phyloP scores from a whole-genome alignment of 345 rosid species.

The Rubroshorea leprosula region DNA sequence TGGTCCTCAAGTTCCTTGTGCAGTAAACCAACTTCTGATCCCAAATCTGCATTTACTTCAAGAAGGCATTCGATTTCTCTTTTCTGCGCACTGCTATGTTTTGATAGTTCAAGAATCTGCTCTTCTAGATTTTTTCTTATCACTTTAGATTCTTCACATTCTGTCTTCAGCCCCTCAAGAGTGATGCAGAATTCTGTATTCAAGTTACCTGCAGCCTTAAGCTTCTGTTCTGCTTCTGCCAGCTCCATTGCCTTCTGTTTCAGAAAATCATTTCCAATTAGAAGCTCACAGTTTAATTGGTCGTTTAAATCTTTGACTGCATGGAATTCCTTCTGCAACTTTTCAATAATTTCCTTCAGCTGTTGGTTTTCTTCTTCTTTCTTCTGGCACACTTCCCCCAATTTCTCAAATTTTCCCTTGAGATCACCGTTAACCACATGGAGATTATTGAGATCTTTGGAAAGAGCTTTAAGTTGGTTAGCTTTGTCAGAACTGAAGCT shows the following conservation, averaged over 20 bases:
- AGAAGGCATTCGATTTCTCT: neutral
- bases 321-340: slow-evolving; percentile 45
- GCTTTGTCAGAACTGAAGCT: slow-evolving; percentile 50
- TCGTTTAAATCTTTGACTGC: slow-evolving; percentile 50
- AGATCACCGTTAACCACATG: slow-evolving; percentile 32
- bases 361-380: slow-evolving; percentile 44
- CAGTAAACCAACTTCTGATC: neutral
- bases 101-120: neutral
- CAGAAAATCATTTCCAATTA: slow-evolving; percentile 45
- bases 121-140: slow-evolving; percentile 26
- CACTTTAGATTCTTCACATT: slow-evolving; percentile 43
- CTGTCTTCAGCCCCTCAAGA: slow-evolving; percentile 59
- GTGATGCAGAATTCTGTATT: slow-evolving; percentile 49
- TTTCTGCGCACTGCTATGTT: neutral
- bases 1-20: neutral
- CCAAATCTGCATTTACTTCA: neutral
- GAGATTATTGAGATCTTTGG: slow-evolving; percentile 36
- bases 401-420: slow-evolving; percentile 36
- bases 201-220: slow-evolving; percentile 48
- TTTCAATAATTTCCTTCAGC: slow-evolving; percentile 40
- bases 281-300: slow-evolving; percentile 48
- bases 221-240: slow-evolving; percentile 59
- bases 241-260: slow-evolving; percentile 54
- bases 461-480: slow-evolving; percentile 42
- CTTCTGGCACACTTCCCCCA: slow-evolving; percentile 40